A percentile compares a stretch with the other conserved stretches of the same genome.
These are phyloP conservation scores for Quercus phellos DNA, from an alignment of 331 rosid species.

Conservation along the genomic window DNA sequence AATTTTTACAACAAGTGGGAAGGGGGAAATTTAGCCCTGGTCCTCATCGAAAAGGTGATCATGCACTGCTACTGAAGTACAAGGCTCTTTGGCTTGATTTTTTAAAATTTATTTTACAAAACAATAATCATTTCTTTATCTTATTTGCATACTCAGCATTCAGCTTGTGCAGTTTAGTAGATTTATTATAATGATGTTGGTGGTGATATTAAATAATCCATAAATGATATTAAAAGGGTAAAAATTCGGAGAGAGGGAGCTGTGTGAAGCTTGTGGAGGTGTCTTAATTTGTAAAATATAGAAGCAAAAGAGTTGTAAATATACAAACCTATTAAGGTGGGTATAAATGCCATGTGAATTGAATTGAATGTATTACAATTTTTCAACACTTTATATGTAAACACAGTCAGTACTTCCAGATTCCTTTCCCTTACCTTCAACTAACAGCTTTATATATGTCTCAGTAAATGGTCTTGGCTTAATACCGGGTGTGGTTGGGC, in stretches of 20 bases:
- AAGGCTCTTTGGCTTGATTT: too few species aligned
- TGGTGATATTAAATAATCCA: neutral
- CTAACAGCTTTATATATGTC: conserved; percentile 22
- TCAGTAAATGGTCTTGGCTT: conserved; percentile 91
- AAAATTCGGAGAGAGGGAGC: neutral
- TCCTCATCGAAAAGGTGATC: too few species aligned
- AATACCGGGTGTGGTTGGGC: conserved; percentile 88
- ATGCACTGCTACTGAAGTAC: too few species aligned
- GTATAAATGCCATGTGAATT: neutral
- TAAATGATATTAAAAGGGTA: neutral
- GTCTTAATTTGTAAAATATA: conserved; percentile 6
- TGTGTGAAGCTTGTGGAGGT: neutral
- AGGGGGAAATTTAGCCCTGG: too few species aligned
- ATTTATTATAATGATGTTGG: neutral
- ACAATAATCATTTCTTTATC: neutral
- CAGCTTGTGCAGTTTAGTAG: neutral
- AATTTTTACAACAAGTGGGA: too few species aligned
- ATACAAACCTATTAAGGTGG: neutral
- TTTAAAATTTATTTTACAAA: neutral
- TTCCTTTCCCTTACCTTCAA: conserved; percentile 9
- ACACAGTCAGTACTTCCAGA: neutral
- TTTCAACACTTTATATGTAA: neutral
- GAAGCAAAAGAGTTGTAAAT: neutral
- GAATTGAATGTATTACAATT: neutral
- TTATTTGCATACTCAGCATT: neutral